A percentile compares a stretch with the other conserved stretches of the same genome.
Conservation (phyloP, 2,329 filamentous ascomycete species). For the Aspergillus costaricaensis region DNA sequence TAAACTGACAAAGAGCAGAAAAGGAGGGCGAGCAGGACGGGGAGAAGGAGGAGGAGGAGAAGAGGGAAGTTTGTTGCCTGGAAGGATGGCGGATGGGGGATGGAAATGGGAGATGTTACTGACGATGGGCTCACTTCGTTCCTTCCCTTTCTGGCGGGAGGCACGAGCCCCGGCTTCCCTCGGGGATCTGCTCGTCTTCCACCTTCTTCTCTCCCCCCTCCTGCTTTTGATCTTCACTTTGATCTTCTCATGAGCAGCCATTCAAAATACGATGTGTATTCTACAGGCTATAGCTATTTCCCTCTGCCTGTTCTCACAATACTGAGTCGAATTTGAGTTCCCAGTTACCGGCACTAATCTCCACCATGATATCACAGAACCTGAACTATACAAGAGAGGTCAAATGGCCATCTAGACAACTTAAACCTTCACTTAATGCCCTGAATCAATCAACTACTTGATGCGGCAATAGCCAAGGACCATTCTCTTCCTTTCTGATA, state of each 20-base stretch:
- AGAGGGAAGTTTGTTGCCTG: conserved; percentile 9
- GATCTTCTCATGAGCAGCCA: too few species aligned
- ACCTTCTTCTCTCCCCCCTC: too few species aligned
- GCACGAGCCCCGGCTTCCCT: conserved; percentile 1
- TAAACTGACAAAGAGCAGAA: background rate
- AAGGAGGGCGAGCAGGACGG: conserved; percentile 11
- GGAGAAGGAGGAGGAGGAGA: conserved; percentile 4
- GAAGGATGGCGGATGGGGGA: conserved; percentile 13
- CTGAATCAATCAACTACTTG: too few species aligned
- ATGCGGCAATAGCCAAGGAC: too few species aligned
- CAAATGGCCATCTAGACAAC: too few species aligned
- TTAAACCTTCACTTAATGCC: too few species aligned
- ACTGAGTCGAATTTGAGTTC: background rate
- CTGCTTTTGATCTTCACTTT: too few species aligned
- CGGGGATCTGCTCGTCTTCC: background rate
- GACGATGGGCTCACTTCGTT: background rate
- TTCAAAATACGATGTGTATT: too few species aligned
- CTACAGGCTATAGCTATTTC: too few species aligned
- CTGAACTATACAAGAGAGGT: too few species aligned
- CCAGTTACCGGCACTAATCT: background rate
- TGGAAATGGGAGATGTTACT: background rate
- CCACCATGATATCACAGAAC: background rate
- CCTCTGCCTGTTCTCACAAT: background rate
- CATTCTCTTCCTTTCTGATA: too few species aligned
- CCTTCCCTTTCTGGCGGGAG: background rate